Evolutionary conservation across 2,329 filamentous ascomycete species (phyloP).

Genomic region (Alternaria infectoria): DNA sequence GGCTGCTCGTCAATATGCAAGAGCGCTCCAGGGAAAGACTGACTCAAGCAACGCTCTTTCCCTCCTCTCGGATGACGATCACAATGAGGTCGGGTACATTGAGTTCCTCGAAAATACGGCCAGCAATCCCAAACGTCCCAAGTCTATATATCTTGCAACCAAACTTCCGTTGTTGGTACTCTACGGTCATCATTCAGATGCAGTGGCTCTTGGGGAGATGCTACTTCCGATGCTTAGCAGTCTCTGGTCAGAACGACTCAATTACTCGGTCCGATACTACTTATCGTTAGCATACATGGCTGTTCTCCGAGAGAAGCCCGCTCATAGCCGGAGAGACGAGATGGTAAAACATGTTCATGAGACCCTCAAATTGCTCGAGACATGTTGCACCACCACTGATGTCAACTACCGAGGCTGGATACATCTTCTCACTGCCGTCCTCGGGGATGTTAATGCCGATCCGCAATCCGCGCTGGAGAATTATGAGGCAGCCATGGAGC

Average conservation of each 20-base stretch:
- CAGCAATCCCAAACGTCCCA: slow-evolving; percentile 67
- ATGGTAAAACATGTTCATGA: slow-evolving; percentile 61
- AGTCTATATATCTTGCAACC: slow-evolving; percentile 70
- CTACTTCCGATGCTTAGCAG: slow-evolving; percentile 51
- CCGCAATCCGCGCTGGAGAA: slow-evolving; percentile 62
- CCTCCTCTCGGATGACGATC: slow-evolving; percentile 72
- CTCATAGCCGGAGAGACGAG: slow-evolving; percentile 50
- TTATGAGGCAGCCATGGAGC: slow-evolving; percentile 76
- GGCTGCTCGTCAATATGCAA: slow-evolving; percentile 68
- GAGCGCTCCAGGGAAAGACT: slow-evolving; percentile 79
- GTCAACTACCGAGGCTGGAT: slow-evolving; percentile 77
- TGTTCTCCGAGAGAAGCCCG: slow-evolving; percentile 46
- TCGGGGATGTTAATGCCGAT: slow-evolving; percentile 66
- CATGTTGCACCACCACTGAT: slow-evolving; percentile 68
- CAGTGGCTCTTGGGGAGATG: slow-evolving; percentile 51
- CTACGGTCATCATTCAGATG: slow-evolving; percentile 53
- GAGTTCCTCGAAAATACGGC: slow-evolving; percentile 54
- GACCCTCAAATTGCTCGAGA: slow-evolving; percentile 66
- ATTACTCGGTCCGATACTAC: slow-evolving; percentile 53
- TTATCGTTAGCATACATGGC: slow-evolving; percentile 52
- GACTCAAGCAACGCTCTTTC: slow-evolving; percentile 56
- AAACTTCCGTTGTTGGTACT: slow-evolving; percentile 51
- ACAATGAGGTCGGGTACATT: slow-evolving; percentile 65
- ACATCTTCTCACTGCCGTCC: slow-evolving; percentile 70
- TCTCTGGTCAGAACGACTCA: slow-evolving; percentile 53